Evolutionary conservation across 2,329 filamentous ascomycete species (phyloP).

Genomic region (Trichoderma brevicompactum): DNA sequence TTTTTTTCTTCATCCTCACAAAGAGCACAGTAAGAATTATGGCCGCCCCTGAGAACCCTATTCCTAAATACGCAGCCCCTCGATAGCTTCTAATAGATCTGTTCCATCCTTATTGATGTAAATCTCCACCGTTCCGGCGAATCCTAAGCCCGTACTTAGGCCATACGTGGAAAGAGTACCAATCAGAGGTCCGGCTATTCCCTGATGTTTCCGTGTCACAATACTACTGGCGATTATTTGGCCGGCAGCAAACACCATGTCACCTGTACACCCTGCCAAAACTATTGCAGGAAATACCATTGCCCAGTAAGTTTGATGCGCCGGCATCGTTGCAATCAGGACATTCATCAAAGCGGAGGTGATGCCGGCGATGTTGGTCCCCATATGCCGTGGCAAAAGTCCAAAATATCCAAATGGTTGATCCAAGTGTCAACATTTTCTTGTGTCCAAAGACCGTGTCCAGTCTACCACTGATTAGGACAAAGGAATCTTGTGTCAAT

Average conservation of each 20-base stretch:
- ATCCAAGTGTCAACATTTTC: background rate
- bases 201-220: background rate
- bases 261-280: background rate
- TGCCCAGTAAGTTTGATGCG: conserved; percentile 11
- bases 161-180: conserved; percentile 11
- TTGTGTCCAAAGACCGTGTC: conserved; percentile 12
- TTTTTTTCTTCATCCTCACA: conserved; percentile 12
- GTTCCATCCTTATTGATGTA: background rate
- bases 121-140: conserved; percentile 7
- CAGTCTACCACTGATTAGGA: background rate
- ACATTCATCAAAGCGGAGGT: conserved; percentile 12
- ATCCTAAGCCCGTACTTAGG: conserved; percentile 9
- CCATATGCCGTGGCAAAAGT: background rate
- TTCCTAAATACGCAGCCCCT: background rate
- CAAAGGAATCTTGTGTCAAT: conserved; percentile 3
- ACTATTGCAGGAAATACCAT: conserved; percentile 9
- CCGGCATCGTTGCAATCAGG: background rate
- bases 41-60: background rate
- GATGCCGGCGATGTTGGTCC: background rate
- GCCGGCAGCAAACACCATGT: conserved; percentile 19
- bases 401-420: background rate
- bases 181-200: background rate
- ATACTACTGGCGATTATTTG: conserved; percentile 10
- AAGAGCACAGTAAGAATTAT: background rate
- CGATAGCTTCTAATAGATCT: background rate